Conservation (phyloP, 202 grass and related monocot species). For the Setaria italica region DNA sequence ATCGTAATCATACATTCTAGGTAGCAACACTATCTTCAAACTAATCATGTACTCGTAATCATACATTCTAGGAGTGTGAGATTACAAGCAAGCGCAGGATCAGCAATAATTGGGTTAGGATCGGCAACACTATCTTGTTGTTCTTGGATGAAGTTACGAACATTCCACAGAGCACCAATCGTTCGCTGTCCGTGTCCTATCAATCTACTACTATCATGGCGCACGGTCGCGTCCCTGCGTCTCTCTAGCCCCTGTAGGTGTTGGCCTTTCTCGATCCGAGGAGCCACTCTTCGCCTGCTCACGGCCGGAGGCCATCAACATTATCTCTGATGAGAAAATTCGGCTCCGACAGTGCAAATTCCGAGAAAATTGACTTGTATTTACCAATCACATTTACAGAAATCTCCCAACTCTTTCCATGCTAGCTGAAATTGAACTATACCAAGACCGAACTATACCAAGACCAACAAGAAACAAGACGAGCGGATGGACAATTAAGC, state of each 20-base stretch:
- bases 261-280: conserved; percentile 33
- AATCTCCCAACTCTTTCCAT: background rate
- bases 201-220: background rate
- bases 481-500: too few species aligned
- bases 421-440: background rate
- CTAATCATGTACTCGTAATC: background rate
- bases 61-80: background rate
- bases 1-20: background rate
- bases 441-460: background rate
- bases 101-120: background rate
- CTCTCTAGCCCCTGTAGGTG: background rate
- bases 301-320: too few species aligned
- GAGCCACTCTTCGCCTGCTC: background rate
- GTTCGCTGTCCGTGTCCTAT: background rate
- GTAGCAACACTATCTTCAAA: background rate
- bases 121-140: too few species aligned
- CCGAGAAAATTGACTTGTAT: background rate
- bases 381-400: background rate
- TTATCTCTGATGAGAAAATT: background rate
- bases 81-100: background rate
- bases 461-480: background rate
- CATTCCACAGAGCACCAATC: background rate
- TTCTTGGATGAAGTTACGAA: background rate
- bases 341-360: background rate
- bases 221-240: conserved; percentile 27